phyloP scores from a whole-genome alignment of 2,329 filamentous ascomycete species.

The Phialocephala subalpina region DNA sequence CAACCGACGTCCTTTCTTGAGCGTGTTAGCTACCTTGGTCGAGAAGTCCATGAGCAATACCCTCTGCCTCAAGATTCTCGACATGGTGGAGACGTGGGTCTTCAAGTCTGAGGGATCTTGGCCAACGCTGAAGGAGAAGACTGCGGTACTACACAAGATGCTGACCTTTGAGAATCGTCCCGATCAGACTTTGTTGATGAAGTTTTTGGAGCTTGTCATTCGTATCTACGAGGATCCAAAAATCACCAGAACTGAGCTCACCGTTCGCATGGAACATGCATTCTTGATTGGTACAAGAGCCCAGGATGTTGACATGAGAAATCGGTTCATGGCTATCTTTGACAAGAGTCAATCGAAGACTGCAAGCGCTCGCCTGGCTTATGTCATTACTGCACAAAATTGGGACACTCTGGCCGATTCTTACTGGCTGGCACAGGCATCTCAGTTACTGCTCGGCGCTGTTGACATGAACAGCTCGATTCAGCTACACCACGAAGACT shows the following conservation, averaged over 20 bases:
- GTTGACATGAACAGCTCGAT: conserved; percentile 84
- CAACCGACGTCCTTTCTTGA: conserved; percentile 90
- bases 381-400: conserved; percentile 90
- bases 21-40: conserved; percentile 91
- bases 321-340: conserved; percentile 95
- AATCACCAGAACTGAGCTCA: conserved; percentile 93
- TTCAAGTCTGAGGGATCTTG: conserved; percentile 95
- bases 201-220: conserved; percentile 95
- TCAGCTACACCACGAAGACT: conserved; percentile 84
- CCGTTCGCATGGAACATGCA: conserved; percentile 96
- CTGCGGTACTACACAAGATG: conserved; percentile 99
- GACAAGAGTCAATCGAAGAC: conserved; percentile 94
- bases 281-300: conserved; percentile 96
- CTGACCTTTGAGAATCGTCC: conserved; percentile 87
- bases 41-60: conserved; percentile 90
- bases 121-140: conserved; percentile 98
- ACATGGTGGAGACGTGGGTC: conserved; percentile 95
- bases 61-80: conserved; percentile 90
- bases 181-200: conserved; percentile 86
- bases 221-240: conserved; percentile 98
- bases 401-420: conserved; percentile 96
- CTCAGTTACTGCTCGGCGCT: conserved; percentile 89
- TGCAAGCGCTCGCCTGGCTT: conserved; percentile 86
- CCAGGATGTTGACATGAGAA: conserved; percentile 94
- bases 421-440: conserved; percentile 96